phyloP scores from a whole-genome alignment of 495 filamentous ascomycete genomes.

The Penicillium riverlandense region DNA sequence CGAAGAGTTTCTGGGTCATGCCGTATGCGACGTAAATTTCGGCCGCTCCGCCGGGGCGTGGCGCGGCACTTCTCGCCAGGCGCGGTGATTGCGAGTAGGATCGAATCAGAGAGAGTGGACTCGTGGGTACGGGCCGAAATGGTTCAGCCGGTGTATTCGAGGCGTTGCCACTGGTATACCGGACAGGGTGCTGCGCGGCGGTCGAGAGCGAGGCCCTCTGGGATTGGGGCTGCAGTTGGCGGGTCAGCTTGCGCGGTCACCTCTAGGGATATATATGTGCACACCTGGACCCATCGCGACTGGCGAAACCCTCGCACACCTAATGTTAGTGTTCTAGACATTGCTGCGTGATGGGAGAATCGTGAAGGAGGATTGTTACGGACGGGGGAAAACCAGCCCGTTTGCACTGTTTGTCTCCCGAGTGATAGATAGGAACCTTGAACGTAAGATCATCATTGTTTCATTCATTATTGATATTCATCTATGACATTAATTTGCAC shows the following conservation, averaged over 20 bases:
- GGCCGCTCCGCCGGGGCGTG: conserved; percentile 33
- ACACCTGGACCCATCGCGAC: conserved; percentile 8
- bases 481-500: not conserved
- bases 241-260: not conserved
- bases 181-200: not conserved
- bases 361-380: too few species aligned
- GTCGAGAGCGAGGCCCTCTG: not conserved
- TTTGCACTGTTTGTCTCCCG: conserved; percentile 28
- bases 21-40: conserved; percentile 72
- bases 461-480: not conserved
- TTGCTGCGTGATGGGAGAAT: not conserved
- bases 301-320: conserved; percentile 10
- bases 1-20: conserved; percentile 70
- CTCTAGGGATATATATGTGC: not conserved
- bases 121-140: not conserved
- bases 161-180: conserved; percentile 3
- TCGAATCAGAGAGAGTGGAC: not conserved
- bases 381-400: not conserved
- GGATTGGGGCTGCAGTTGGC: not conserved
- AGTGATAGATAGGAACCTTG: not conserved
- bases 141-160: not conserved
- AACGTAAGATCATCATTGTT: not conserved
- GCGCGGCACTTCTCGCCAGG: conserved; percentile 24
- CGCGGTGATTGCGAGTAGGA: conserved; percentile 10
- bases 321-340: conserved; percentile 15